Base-by-base conservation (phyloP, 2,329 filamentous ascomycete species). In the Neonectria punicea region DNA sequence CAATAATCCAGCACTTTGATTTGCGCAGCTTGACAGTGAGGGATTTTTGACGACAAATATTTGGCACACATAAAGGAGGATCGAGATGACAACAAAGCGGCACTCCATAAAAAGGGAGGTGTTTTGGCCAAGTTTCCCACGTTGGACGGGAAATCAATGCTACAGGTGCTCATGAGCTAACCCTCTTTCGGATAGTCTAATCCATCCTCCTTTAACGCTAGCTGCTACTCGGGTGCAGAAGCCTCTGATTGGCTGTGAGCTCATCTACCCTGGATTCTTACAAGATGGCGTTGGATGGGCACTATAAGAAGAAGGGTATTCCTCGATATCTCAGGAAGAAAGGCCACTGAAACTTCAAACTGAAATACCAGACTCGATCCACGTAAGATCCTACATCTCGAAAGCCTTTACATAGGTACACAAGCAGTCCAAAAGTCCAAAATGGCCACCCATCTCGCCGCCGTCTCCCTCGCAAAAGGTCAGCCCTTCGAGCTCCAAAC, bases 391-490 rank as follows among this genome's bases (percentile, higher is more conserved):
- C 13, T 39, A 9, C 47, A 55, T 32, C 30, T 44, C 51, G 9
- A 50, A 32, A 36, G 8, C 25, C 7, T 57, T 22, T 25, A 25
- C 25, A 25, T 25, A 25, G 25, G 25, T 25, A 25, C 25, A 25
- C 25, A 25, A 4, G 18, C 53, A 18, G 4, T 6, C 36, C 47
- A 28, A 51, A 22, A n/a, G 28, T 50, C 16, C 64, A 70, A 50
- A 80, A 25, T 79, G 76, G 8, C 78, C 49, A 81, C 77, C 11
- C 81, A 85, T 64, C 76, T 81, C 39, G 82, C 83, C 43, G 81
- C 81, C 11, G 46, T 83, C 10, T 71, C 69, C 25, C 67, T 56
- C 1, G 75, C 72, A 7, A 79, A 81, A 73, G 79, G 77, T 16
- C 41, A 76, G 11, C 77, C 78, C 14, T 79, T 84, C 30, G 53